A percentile compares a stretch with the other conserved stretches of the same genome.
These are phyloP conservation scores for Fusarium domesticum DNA, from an alignment of 2,329 filamentous ascomycete genomes.

Conservation along the genomic window DNA sequence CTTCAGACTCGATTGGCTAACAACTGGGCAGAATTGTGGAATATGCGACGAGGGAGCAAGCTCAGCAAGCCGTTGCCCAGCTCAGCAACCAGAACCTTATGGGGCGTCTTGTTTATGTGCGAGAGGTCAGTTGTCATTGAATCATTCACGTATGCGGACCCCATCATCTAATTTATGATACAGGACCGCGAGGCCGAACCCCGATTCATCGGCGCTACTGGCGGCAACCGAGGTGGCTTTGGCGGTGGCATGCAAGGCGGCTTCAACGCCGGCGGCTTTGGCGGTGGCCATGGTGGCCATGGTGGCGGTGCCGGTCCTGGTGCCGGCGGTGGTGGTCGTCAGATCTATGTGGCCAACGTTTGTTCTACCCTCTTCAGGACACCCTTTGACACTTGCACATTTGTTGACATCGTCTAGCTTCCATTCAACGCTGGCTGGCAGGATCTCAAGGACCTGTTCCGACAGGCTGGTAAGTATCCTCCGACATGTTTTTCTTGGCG, in stretches of 20 bases:
- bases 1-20: slow-evolving; percentile 30
- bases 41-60: slow-evolving; percentile 99
- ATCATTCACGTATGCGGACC: no score
- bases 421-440: slow-evolving; percentile 98
- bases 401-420: slow-evolving; percentile 57
- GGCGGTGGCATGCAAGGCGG: slow-evolving; percentile 50
- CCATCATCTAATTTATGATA: slow-evolving; percentile 2
- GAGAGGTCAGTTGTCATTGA: slow-evolving; percentile 68
- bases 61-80: slow-evolving; percentile 92
- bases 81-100: slow-evolving; percentile 99
- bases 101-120: slow-evolving; percentile 97
- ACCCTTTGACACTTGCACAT: slow-evolving; percentile 8
- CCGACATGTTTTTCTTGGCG: not conserved
- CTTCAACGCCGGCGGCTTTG: slow-evolving; percentile 51
- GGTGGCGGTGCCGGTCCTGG: slow-evolving; percentile 44
- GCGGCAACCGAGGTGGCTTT: slow-evolving; percentile 61
- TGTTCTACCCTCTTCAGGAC: slow-evolving; percentile 47
- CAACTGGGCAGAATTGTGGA: slow-evolving; percentile 82
- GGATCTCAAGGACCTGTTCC: slow-evolving; percentile 97
- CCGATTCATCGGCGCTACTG: slow-evolving; percentile 79
- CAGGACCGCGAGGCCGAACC: slow-evolving; percentile 98
- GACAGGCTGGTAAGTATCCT: slow-evolving; percentile 79
- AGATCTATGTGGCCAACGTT: slow-evolving; percentile 98
- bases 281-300: slow-evolving; percentile 54
- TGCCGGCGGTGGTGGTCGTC: slow-evolving; percentile 62